These are phyloP conservation scores for Poronia punctata DNA, from an alignment of 495 filamentous ascomycete species.

Conservation along the genomic window DNA sequence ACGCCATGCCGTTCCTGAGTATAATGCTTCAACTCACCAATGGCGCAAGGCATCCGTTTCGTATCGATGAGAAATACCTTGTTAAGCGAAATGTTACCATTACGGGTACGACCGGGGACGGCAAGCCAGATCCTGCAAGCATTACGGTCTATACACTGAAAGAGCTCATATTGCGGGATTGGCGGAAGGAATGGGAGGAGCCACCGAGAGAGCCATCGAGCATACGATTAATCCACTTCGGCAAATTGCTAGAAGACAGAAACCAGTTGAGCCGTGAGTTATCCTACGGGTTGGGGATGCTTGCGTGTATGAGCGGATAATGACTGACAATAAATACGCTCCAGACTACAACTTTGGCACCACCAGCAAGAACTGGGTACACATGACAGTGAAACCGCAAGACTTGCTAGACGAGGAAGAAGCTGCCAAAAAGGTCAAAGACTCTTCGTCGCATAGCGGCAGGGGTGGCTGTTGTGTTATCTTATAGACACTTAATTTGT, in stretches of 20 bases:
- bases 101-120: constrained; percentile 48
- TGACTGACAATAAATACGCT: neutral
- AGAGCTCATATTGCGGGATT: constrained; percentile 84
- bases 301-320: neutral
- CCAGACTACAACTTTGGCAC: constrained; percentile 72
- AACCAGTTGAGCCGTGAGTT: constrained; percentile 62
- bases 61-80: constrained; percentile 79
- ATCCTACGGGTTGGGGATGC: neutral
- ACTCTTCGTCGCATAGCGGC: constrained; percentile 49
- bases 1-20: constrained; percentile 30
- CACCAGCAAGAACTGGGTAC: constrained; percentile 71
- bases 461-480: constrained; percentile 77
- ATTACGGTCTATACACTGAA: constrained; percentile 89
- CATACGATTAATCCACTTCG: constrained; percentile 84
- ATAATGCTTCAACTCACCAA: constrained; percentile 75
- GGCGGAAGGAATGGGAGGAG: constrained; percentile 85
- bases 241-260: constrained; percentile 82
- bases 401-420: constrained; percentile 89
- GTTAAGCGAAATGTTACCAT: constrained; percentile 68
- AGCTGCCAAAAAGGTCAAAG: constrained; percentile 63
- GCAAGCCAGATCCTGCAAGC: constrained; percentile 66
- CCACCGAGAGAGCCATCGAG: constrained; percentile 74
- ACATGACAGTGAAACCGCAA: constrained; percentile 88
- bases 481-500: constrained; percentile 45
- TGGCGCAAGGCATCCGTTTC: constrained; percentile 78